These are phyloP conservation scores for Linnemannia exigua DNA, from an alignment of 192 early-diverging fungal genomes.

Conservation along the genomic window DNA sequence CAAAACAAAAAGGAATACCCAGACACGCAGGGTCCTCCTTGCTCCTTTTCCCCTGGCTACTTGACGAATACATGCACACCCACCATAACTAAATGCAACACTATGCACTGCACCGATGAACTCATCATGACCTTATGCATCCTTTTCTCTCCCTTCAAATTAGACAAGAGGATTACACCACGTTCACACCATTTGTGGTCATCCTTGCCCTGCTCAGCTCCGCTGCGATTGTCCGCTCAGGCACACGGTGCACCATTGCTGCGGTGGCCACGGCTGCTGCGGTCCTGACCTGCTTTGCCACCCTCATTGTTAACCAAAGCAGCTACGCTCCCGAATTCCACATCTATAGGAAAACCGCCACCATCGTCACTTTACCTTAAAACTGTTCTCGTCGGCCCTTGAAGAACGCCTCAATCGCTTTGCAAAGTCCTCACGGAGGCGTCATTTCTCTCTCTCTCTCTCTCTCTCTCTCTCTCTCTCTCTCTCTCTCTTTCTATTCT, in stretches of 20 bases:
- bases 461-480: no score
- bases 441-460: no score
- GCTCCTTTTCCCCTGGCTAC: not conserved
- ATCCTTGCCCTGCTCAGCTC: constrained; percentile 21
- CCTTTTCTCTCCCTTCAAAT: not conserved
- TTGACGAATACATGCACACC: not conserved
- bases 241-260: constrained; percentile 43
- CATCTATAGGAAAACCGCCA: constrained; percentile 9
- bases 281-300: constrained; percentile 50
- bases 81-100: no score
- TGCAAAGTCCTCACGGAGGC: no score
- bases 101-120: not conserved
- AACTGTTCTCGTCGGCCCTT: no score
- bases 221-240: constrained; percentile 36
- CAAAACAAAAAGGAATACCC: not conserved
- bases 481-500: not conserved
- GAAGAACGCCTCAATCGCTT: no score
- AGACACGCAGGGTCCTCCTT: not conserved
- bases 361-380: not conserved
- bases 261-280: constrained; percentile 44
- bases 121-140: not conserved
- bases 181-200: constrained; percentile 28
- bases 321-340: constrained; percentile 27
- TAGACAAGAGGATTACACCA: not conserved
- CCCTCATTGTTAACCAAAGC: constrained; percentile 35